Percentiles rank a stretch among this genome's conserved stretches.
These are phyloP conservation scores for Daphne laureola DNA, from an alignment of 441 rosid genomes.

Conservation along the genomic window DNA sequence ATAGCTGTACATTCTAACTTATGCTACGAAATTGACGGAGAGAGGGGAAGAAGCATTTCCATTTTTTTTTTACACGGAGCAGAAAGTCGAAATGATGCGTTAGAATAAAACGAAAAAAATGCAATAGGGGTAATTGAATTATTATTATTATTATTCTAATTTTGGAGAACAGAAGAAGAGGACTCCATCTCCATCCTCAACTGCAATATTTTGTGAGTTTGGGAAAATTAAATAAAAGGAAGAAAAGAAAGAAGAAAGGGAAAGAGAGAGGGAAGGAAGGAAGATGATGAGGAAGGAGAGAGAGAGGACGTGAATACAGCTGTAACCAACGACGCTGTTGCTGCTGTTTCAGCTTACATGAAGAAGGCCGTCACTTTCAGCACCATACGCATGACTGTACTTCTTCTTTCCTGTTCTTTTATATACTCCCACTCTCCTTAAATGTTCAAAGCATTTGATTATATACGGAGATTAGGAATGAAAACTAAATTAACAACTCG, in stretches of 20 bases:
- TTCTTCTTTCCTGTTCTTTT: too few relatives aligned
- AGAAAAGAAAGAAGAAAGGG: not conserved
- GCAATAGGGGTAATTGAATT: too few relatives aligned
- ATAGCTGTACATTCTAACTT: conserved; percentile 10
- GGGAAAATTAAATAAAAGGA: not conserved
- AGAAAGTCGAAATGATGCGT: too few relatives aligned
- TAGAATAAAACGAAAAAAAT: too few relatives aligned
- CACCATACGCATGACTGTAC: too few relatives aligned
- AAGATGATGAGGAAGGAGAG: conserved; percentile 24
- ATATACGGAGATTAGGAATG: too few relatives aligned
- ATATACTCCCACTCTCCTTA: too few relatives aligned
- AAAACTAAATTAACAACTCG: too few relatives aligned
- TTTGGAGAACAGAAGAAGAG: not conserved
- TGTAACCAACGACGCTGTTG: conserved; percentile 41
- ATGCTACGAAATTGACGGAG: conserved; percentile 36
- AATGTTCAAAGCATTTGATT: too few relatives aligned
- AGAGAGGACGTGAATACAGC: conserved; percentile 71
- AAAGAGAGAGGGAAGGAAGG: conserved; percentile 15
- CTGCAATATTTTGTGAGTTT: too few relatives aligned
- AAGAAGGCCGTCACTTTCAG: conserved; percentile 43
- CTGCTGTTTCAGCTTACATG: conserved; percentile 19
- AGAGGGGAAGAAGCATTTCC: conserved; percentile 20
- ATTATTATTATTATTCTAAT: too few relatives aligned
- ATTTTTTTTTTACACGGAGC: not conserved
- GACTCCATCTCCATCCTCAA: too few relatives aligned